A percentile compares a stretch with the other conserved stretches of the same genome.
phyloP scores from a whole-genome alignment of 129 eudicot genomes.

The Pittosporum tobira region DNA sequence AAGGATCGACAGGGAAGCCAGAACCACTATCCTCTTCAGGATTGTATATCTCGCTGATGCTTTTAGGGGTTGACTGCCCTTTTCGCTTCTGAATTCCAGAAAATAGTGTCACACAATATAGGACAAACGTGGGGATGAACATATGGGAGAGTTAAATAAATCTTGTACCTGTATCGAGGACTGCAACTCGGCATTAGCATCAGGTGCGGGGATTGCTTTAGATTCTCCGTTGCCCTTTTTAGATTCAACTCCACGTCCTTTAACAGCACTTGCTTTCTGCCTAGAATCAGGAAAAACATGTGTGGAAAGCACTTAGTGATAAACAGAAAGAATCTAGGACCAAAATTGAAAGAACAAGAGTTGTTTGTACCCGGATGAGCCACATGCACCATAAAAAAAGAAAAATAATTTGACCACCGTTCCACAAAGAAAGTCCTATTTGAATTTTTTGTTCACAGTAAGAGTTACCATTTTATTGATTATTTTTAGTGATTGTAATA shows the following conservation, averaged over 20 bases:
- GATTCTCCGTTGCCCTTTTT: conserved; percentile 50
- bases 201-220: conserved; percentile 65
- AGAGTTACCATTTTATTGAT: no score
- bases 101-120: conserved; percentile 2
- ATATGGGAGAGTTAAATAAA: neutral
- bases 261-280: conserved; percentile 37
- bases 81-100: conserved; percentile 45
- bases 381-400: neutral
- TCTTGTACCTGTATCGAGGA: conserved; percentile 51
- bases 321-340: neutral
- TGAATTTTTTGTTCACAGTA: no score
- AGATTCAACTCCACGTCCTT: conserved; percentile 43
- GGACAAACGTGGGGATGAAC: neutral
- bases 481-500: no score
- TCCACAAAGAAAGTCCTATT: no score
- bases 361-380: neutral
- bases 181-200: conserved; percentile 81
- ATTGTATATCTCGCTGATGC: conserved; percentile 57
- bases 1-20: conserved; percentile 52
- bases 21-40: conserved; percentile 55
- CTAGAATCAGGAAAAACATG: neutral
- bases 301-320: no score
- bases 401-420: no score
- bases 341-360: no score
- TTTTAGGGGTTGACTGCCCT: conserved; percentile 50